phyloP scores from a whole-genome alignment of 1,284 basidiomycete species.

The Coniophora puteana region DNA sequence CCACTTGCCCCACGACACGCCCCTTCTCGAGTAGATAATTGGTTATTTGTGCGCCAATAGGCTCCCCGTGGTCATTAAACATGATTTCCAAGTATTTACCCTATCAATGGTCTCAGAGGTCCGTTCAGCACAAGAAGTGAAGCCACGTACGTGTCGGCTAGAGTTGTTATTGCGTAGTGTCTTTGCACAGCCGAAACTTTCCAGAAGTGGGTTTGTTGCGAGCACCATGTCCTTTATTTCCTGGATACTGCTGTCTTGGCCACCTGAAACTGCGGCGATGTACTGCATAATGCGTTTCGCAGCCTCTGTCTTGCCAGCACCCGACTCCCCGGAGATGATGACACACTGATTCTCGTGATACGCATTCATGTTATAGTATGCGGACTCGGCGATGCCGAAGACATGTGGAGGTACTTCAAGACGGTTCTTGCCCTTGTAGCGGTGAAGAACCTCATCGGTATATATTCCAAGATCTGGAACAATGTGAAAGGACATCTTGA shows the following conservation, averaged over 20 bases:
- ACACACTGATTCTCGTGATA: slow-evolving; percentile 99
- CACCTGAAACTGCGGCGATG: slow-evolving; percentile 94
- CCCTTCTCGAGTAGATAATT: slow-evolving; percentile 98
- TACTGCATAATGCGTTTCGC: slow-evolving; percentile 99
- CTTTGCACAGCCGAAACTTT: slow-evolving; percentile 99
- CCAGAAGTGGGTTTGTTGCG: slow-evolving; percentile 95
- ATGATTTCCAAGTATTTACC: slow-evolving; percentile 99
- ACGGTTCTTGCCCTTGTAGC: slow-evolving; percentile 96
- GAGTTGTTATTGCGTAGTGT: slow-evolving; percentile 99
- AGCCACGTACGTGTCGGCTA: slow-evolving; percentile 83
- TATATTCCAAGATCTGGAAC: slow-evolving; percentile 92
- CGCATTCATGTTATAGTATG: slow-evolving; percentile 99
- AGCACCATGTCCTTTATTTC: slow-evolving; percentile 99
- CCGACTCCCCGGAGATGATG: slow-evolving; percentile 98
- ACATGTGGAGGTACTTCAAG: slow-evolving; percentile 98
- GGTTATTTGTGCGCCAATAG: slow-evolving; percentile 97
- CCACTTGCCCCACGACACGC: slow-evolving; percentile 95
- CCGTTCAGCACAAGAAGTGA: slow-evolving; percentile 1
- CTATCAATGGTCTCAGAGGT: slow-evolving; percentile 37
- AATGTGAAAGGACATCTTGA: slow-evolving; percentile 1
- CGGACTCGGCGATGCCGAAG: slow-evolving; percentile 94
- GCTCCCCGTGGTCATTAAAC: slow-evolving; percentile 93
- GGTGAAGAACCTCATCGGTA: slow-evolving; percentile 80
- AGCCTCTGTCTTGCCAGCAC: slow-evolving; percentile 96
- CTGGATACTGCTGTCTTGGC: slow-evolving; percentile 83